These are phyloP conservation scores for Camellia lanceoleosa DNA, from an alignment of 148 eudicot species.

Conservation along the genomic window DNA sequence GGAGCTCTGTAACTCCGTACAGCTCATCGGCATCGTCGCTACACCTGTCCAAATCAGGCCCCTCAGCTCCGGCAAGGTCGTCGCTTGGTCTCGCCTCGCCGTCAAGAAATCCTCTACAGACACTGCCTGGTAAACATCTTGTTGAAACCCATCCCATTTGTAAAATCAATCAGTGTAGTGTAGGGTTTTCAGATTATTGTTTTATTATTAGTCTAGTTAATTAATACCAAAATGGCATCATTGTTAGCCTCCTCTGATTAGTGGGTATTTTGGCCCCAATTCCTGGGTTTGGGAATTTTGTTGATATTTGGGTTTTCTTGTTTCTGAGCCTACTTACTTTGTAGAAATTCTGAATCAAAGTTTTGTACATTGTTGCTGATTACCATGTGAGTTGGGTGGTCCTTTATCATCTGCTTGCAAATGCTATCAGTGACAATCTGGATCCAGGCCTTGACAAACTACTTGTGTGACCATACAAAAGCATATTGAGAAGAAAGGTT, in stretches of 20 bases:
- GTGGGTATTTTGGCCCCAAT: background rate
- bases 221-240: background rate
- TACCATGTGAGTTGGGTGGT: background rate
- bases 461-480: background rate
- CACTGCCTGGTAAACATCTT: slow-evolving; percentile 46
- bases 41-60: slow-evolving; percentile 57
- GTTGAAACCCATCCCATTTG: background rate
- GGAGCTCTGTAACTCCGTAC: slow-evolving; percentile 68
- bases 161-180: no score
- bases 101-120: slow-evolving; percentile 59
- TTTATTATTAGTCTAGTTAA: background rate
- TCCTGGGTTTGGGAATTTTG: no score
- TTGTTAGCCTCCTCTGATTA: background rate
- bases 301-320: slow-evolving; percentile 1
- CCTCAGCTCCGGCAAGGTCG: slow-evolving; percentile 59
- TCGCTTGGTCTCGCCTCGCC: slow-evolving; percentile 71
- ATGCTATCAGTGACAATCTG: background rate
- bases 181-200: background rate
- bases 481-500: background rate
- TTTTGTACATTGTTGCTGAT: background rate
- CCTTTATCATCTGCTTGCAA: background rate
- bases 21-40: slow-evolving; percentile 66
- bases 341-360: background rate
- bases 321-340: background rate
- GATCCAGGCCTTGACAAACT: background rate